Conservation (phyloP, 495 filamentous ascomycete genomes). For the Astrothelium macrocarpum region DNA sequence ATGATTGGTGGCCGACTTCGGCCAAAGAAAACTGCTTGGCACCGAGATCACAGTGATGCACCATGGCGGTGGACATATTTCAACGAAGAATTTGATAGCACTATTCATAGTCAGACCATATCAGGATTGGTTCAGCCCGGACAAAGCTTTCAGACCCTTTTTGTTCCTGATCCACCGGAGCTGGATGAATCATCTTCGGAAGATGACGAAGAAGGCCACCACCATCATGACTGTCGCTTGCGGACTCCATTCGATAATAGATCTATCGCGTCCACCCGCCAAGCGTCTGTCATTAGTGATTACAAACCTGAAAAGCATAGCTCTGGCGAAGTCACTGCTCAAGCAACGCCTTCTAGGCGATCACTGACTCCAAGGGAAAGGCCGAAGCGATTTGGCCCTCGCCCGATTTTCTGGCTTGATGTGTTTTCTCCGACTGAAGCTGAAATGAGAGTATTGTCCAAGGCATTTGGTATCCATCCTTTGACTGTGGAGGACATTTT, state of each 20-base stretch:
- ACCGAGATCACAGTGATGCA: conserved; percentile 75
- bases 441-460: conserved; percentile 86
- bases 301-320: conserved; percentile 6
- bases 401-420: conserved; percentile 94
- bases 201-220: conserved; percentile 24
- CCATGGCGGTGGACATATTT: conserved; percentile 98
- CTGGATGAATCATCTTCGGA: conserved; percentile 42
- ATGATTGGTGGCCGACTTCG: conserved; percentile 80
- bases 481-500: conserved; percentile 94
- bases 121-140: conserved; percentile 83
- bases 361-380: conserved; percentile 19
- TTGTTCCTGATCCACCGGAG: conserved; percentile 63
- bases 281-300: conserved; percentile 9
- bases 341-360: conserved; percentile 13
- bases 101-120: conserved; percentile 90
- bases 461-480: conserved; percentile 90
- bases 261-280: conserved; percentile 8
- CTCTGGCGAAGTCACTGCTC: conserved; percentile 17
- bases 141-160: conserved; percentile 71
- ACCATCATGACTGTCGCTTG: conserved; percentile 3
- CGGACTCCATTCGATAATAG: background rate
- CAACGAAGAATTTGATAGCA: conserved; percentile 89
- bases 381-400: conserved; percentile 64
- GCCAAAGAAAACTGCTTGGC: conserved; percentile 72
- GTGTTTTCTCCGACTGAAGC: conserved; percentile 79